phyloP scores from a whole-genome alignment of 257 asterid genomes.

The Thymus mandschuricus region DNA sequence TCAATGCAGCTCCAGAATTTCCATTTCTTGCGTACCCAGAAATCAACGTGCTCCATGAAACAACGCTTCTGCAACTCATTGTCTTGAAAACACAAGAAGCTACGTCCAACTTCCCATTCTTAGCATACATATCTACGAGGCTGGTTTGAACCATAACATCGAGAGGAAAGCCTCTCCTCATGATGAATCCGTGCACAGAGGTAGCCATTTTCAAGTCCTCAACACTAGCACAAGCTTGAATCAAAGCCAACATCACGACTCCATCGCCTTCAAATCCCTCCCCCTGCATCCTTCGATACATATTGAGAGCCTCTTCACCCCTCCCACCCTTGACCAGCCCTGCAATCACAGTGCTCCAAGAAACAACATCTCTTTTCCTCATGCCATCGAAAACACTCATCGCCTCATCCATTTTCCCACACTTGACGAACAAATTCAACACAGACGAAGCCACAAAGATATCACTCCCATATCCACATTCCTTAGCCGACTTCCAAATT shows the following conservation, averaged over 20 bases:
- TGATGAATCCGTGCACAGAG: slow-evolving; percentile 71
- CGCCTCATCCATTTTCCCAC: slow-evolving; percentile 69
- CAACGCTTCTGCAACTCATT: slow-evolving; percentile 47
- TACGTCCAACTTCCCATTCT: slow-evolving; percentile 52
- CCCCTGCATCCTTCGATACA: slow-evolving; percentile 53
- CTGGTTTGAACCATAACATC: slow-evolving; percentile 63
- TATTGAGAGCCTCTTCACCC: slow-evolving; percentile 46
- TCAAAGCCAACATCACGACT: slow-evolving; percentile 62
- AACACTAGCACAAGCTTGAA: slow-evolving; percentile 59
- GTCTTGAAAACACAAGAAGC: slow-evolving; percentile 55
- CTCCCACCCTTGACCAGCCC: slow-evolving; percentile 65
- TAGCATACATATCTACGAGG: slow-evolving; percentile 78
- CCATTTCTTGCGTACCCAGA: slow-evolving; percentile 76
- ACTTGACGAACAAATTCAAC: slow-evolving; percentile 57
- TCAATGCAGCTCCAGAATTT: slow-evolving; percentile 49
- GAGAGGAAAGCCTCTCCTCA: slow-evolving; percentile 48
- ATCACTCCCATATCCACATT: slow-evolving; percentile 63
- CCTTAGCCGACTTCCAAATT: slow-evolving; percentile 53
- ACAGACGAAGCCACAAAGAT: slow-evolving; percentile 74
- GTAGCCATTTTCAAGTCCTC: slow-evolving; percentile 54
- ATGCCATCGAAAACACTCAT: slow-evolving; percentile 53
- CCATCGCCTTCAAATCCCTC: slow-evolving; percentile 69
- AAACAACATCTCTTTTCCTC: slow-evolving; percentile 62
- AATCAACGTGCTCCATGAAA: slow-evolving; percentile 83
- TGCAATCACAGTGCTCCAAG: slow-evolving; percentile 73